Evolutionary conservation across 352 stramenopile genomes (phyloP).

Genomic region (Globisporangium nodosum): DNA sequence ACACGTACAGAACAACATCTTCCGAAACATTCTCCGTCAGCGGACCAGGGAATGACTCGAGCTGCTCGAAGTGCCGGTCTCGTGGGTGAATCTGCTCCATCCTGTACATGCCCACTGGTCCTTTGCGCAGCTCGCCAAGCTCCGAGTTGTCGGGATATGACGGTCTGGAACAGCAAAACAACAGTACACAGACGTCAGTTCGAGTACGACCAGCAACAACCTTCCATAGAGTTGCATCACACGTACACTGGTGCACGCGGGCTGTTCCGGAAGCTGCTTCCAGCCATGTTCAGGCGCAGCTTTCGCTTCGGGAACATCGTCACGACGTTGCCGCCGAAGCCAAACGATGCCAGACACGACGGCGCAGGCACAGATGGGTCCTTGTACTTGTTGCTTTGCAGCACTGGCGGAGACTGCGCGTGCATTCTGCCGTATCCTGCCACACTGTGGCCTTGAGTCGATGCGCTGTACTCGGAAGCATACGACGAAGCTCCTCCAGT

Average conservation of each 20-base stretch:
- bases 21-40: slow-evolving; percentile 57
- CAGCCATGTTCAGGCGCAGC: slow-evolving; percentile 60
- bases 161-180: slow-evolving; percentile 20
- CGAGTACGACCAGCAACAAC: background rate
- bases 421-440: slow-evolving; percentile 1
- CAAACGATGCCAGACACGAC: slow-evolving; percentile 75
- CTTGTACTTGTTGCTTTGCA: slow-evolving; percentile 77
- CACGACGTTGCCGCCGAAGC: slow-evolving; percentile 85
- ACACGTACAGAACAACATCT: slow-evolving; percentile 48
- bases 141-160: slow-evolving; percentile 45
- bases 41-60: slow-evolving; percentile 75
- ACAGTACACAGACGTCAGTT: background rate
- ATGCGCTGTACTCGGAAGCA: background rate
- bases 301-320: slow-evolving; percentile 88
- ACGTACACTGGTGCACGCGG: slow-evolving; percentile 50
- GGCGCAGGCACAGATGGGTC: slow-evolving; percentile 69
- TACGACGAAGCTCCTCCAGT: background rate
- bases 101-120: slow-evolving; percentile 68
- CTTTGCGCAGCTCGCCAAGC: slow-evolving; percentile 70
- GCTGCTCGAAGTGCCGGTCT: slow-evolving; percentile 56
- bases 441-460: slow-evolving; percentile 1
- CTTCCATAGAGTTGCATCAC: background rate
- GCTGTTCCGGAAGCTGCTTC: slow-evolving; percentile 56
- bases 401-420: slow-evolving; percentile 14
- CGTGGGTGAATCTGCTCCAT: slow-evolving; percentile 80